These are phyloP conservation scores for Berkeleyomyces rouxiae DNA, from an alignment of 2,329 filamentous ascomycete species.

Conservation along the genomic window DNA sequence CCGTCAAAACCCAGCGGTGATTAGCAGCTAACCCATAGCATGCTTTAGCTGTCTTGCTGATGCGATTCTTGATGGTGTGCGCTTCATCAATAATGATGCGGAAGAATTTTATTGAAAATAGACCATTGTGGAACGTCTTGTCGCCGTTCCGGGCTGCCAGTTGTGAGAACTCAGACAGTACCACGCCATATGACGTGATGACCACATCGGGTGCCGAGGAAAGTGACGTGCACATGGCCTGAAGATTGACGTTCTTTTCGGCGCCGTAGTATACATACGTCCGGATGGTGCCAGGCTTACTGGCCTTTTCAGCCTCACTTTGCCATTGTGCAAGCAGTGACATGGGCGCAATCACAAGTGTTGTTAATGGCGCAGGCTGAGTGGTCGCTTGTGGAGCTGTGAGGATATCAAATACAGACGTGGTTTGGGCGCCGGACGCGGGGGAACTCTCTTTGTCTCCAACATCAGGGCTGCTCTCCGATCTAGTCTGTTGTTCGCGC, in stretches of 20 bases:
- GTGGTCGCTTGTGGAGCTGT: slow-evolving; percentile 21
- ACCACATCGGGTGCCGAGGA: slow-evolving; percentile 70
- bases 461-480: background rate
- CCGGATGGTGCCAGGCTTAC: slow-evolving; percentile 64
- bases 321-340: slow-evolving; percentile 95
- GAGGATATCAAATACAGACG: slow-evolving; percentile 6
- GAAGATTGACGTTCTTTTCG: slow-evolving; percentile 67
- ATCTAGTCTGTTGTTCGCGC: background rate
- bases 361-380: slow-evolving; percentile 67
- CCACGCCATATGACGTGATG: slow-evolving; percentile 85
- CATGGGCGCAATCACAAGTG: slow-evolving; percentile 90
- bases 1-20: slow-evolving; percentile 86
- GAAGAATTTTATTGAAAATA: slow-evolving; percentile 91
- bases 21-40: slow-evolving; percentile 77
- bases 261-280: slow-evolving; percentile 81
- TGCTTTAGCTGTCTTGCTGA: slow-evolving; percentile 85
- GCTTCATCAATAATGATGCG: slow-evolving; percentile 90
- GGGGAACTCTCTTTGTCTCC: background rate
- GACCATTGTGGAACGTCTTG: slow-evolving; percentile 46
- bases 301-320: slow-evolving; percentile 84
- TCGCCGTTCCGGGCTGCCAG: slow-evolving; percentile 36
- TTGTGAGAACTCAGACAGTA: slow-evolving; percentile 63
- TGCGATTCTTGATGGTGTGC: slow-evolving; percentile 77
- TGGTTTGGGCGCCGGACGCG: background rate
- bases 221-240: slow-evolving; percentile 64